phyloP scores from a whole-genome alignment of 2,329 filamentous ascomycete genomes.

The Aspergillus sp. region DNA sequence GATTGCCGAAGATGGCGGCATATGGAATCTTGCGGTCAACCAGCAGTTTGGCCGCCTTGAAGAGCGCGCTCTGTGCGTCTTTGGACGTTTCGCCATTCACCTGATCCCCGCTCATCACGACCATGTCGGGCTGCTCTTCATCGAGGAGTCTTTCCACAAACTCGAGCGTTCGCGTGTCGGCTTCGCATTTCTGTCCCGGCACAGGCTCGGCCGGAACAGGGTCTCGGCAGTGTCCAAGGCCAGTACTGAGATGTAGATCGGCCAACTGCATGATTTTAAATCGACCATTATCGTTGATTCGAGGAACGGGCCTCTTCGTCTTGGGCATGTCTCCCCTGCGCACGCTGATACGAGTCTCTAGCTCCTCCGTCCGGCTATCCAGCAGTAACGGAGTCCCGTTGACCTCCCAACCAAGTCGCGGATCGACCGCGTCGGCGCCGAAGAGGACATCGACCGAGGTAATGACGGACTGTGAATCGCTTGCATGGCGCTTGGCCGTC shows the following conservation, averaged over 20 bases:
- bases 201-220: slow-evolving; percentile 72
- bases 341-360: slow-evolving; percentile 74
- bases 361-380: slow-evolving; percentile 58
- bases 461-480: slow-evolving; percentile 71
- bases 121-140: slow-evolving; percentile 89
- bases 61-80: slow-evolving; percentile 88
- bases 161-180: slow-evolving; percentile 85
- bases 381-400: slow-evolving; percentile 72
- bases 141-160: slow-evolving; percentile 83
- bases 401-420: slow-evolving; percentile 79
- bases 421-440: slow-evolving; percentile 87
- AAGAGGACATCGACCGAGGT: slow-evolving; percentile 85
- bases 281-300: slow-evolving; percentile 82
- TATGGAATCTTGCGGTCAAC: slow-evolving; percentile 88
- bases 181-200: slow-evolving; percentile 74
- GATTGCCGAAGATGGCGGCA: slow-evolving; percentile 93
- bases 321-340: slow-evolving; percentile 68
- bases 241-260: slow-evolving; percentile 93
- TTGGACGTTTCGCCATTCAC: slow-evolving; percentile 91
- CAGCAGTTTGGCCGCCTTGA: slow-evolving; percentile 85
- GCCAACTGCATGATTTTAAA: slow-evolving; percentile 98
- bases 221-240: slow-evolving; percentile 80
- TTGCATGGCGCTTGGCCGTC: slow-evolving; percentile 68
- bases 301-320: slow-evolving; percentile 67
- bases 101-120: slow-evolving; percentile 90